phyloP scores from a whole-genome alignment of 2,329 filamentous ascomycete genomes.

The Exophiala calicioides region DNA sequence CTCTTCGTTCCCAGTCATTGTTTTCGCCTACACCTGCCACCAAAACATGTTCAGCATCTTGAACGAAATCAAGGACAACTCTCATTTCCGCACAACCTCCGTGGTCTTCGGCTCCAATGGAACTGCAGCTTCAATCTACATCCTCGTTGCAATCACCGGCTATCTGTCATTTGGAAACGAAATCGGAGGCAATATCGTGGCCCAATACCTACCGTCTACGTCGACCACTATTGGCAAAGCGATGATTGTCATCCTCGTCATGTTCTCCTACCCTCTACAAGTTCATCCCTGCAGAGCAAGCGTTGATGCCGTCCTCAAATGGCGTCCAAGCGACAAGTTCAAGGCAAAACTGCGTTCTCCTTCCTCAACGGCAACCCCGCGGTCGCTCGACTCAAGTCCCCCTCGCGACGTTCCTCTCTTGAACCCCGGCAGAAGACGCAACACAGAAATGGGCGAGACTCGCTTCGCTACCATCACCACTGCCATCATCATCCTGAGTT shows the following conservation, averaged over 20 bases:
- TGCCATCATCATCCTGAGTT: slow-evolving; percentile 77
- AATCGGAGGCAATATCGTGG: slow-evolving; percentile 88
- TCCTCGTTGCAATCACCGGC: slow-evolving; percentile 89
- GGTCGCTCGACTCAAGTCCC: slow-evolving; percentile 40
- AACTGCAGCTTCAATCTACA: slow-evolving; percentile 80
- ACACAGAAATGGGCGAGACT: slow-evolving; percentile 73
- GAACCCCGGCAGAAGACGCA: slow-evolving; percentile 41
- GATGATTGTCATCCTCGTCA: slow-evolving; percentile 92
- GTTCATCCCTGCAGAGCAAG: slow-evolving; percentile 96
- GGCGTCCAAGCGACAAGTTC: slow-evolving; percentile 63
- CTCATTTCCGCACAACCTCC: slow-evolving; percentile 72
- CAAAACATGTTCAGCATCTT: slow-evolving; percentile 99
- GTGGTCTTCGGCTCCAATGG: slow-evolving; percentile 86
- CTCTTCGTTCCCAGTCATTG: slow-evolving; percentile 87
- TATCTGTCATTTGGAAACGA: slow-evolving; percentile 93
- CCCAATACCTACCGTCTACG: slow-evolving; percentile 78
- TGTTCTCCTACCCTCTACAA: slow-evolving; percentile 94
- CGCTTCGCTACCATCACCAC: slow-evolving; percentile 91
- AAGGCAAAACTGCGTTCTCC: slow-evolving; percentile 32
- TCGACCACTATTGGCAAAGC: slow-evolving; percentile 90
- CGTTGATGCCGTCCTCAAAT: slow-evolving; percentile 88
- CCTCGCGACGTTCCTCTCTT: slow-evolving; percentile 45
- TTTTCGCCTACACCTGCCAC: slow-evolving; percentile 99
- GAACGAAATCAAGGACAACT: slow-evolving; percentile 88
- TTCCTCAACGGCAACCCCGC: slow-evolving; percentile 34